Base-by-base conservation (phyloP, 306 rosid species). In the Quillaja saponaria region DNA sequence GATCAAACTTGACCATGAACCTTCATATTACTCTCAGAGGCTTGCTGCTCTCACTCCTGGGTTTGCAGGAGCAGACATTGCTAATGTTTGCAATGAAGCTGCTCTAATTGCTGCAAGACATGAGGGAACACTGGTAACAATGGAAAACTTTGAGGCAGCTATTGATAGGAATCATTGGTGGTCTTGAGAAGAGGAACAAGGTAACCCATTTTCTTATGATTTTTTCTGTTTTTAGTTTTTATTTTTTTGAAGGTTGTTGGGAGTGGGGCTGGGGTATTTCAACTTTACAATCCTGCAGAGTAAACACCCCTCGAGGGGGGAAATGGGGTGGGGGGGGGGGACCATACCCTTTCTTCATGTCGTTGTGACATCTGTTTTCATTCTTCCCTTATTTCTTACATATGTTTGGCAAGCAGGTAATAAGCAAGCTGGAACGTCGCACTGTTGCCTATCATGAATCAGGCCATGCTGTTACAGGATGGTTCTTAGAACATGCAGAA, bases 31-130 rank as follows among this genome's bases (percentile, higher is more conserved):
- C 78, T 92, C 98, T 6, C 95, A 86, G 52, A 84, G 96, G 79
- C 95, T 92, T 56, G 96, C 98, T 34, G 96, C 98, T 45, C 85
- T 88, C 37, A 92, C 96, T n/a, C 98, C 98, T 35, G 98, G 98
- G 61, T 88, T 92, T 84, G 95, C 96, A 20, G 98, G 98, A 64
- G 98, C 98, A n/a, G 98, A 88, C 82, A 92, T 92, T 78, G 96
- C 98, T 45, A 92, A 92, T 81, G 95, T 92, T 31, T 88, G 96
- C 72, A 92, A 92, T 28, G 98, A 92, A 81, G 98, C 90, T 76
- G 98, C 98, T 40, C 71, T 92, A 49, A 84, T 92, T 81, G 98
- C 98, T 72, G 98, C 98, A 18, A 88, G 98, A 64, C 11, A 16
- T 65, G 95, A 86, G 49, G 63, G 75, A 69, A 31, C 75, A 20